Evolutionary conservation across 1,284 basidiomycete species (phyloP).

Genomic region (Ustilago cynodontis): DNA sequence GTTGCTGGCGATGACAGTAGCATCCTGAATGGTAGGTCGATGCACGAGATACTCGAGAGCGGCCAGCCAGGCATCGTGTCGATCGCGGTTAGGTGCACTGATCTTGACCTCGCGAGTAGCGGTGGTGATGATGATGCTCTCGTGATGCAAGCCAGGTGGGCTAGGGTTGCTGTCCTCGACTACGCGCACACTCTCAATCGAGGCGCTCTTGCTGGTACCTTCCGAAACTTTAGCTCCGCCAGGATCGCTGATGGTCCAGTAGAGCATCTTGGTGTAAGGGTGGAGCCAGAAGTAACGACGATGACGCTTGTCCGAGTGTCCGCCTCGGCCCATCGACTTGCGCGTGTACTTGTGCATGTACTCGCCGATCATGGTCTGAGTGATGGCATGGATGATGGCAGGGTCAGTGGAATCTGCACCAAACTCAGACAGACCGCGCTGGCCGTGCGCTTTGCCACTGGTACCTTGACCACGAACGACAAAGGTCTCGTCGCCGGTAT

Average conservation of each 20-base stretch:
- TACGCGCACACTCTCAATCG: conserved; percentile 89
- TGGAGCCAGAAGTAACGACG: conserved; percentile 99
- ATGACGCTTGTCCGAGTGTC: conserved; percentile 89
- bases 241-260: conserved; percentile 96
- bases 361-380: conserved; percentile 99
- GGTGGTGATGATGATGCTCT: conserved; percentile 92
- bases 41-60: conserved; percentile 65
- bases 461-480: conserved; percentile 23
- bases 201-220: conserved; percentile 97
- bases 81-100: conserved; percentile 90
- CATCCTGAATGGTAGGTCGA: conserved; percentile 46
- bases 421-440: conserved; percentile 32
- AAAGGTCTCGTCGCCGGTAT: conserved; percentile 45
- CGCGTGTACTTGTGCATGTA: conserved; percentile 98
- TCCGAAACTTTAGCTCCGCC: conserved; percentile 86
- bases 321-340: conserved; percentile 84
- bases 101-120: conserved; percentile 97
- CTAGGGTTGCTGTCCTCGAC: conserved; percentile 92
- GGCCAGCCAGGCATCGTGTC: conserved; percentile 96
- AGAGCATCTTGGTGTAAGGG: conserved; percentile 96
- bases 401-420: conserved; percentile 62
- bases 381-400: conserved; percentile 84
- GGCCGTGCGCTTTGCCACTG: conserved; percentile 17
- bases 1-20: conserved; percentile 44
- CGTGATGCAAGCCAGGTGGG: conserved; percentile 90